Conservation (phyloP, 352 stramenopile genomes). For the Globisporangium irregulare region DNA sequence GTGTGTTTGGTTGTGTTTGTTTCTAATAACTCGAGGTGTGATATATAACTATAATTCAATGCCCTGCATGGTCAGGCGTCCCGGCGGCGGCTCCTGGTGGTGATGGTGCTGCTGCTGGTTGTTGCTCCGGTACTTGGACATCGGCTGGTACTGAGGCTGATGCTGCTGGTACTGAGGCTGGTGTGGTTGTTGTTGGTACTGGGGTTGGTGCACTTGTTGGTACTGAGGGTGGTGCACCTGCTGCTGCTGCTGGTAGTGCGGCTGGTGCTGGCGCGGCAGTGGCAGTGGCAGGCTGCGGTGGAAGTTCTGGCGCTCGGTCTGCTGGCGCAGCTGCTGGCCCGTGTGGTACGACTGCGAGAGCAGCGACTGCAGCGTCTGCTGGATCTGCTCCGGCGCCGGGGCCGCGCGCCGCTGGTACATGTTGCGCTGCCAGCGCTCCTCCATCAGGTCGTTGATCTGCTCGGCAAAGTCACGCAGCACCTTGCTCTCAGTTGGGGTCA, state of each 20-base stretch:
- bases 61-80: conserved; percentile 16
- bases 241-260: neutral
- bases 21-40: neutral
- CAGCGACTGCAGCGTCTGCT: conserved; percentile 39
- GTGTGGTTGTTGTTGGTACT: neutral
- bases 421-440: conserved; percentile 39
- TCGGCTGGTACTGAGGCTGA: neutral
- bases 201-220: neutral
- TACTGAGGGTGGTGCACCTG: neutral
- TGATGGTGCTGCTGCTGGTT: neutral
- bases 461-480: conserved; percentile 39
- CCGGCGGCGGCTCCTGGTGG: conserved; percentile 8
- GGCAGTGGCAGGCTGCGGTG: conserved; percentile 1
- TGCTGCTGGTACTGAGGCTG: conserved; percentile 1
- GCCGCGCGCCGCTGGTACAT: conserved; percentile 22
- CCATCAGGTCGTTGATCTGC: conserved; percentile 42
- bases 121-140: neutral
- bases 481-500: conserved; percentile 29
- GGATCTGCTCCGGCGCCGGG: conserved; percentile 31
- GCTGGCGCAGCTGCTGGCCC: conserved; percentile 45
- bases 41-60: conserved; percentile 16
- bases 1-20: neutral
- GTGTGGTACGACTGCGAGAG: conserved; percentile 55
- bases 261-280: neutral
- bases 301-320: conserved; percentile 17